phyloP scores from a whole-genome alignment of 73 alveolate genomes.

The Diophrys appendiculata region DNA sequence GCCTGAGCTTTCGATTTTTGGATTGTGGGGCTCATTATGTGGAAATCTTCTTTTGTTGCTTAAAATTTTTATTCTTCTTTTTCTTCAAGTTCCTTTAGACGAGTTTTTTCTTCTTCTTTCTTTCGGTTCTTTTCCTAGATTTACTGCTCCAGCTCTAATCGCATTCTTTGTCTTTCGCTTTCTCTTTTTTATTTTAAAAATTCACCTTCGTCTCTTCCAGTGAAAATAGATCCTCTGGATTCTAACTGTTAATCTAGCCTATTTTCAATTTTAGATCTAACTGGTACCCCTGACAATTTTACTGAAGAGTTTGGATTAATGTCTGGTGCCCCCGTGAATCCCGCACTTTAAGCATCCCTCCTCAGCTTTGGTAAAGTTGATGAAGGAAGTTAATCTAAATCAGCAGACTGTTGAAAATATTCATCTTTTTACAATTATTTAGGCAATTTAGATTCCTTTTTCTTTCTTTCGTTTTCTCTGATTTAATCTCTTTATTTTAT shows the following conservation, averaged over 20 bases:
- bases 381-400: too few species aligned
- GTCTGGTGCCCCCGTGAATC: too few species aligned
- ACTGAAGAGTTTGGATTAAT: too few species aligned
- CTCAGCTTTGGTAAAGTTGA: too few species aligned
- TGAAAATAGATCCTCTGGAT: slow-evolving; percentile 8
- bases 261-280: too few species aligned
- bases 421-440: too few species aligned
- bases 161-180: background rate
- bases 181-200: background rate
- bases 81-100: background rate
- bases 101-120: slow-evolving; percentile 5
- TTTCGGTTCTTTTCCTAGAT: background rate
- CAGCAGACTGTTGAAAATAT: too few species aligned
- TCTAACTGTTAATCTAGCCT: background rate
- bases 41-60: background rate
- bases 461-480: too few species aligned
- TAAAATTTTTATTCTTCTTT: background rate
- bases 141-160: background rate
- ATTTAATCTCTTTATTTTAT: too few species aligned
- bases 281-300: too few species aligned
- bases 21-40: background rate
- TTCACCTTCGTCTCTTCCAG: slow-evolving; percentile 8
- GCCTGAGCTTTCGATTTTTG: background rate
- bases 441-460: too few species aligned
- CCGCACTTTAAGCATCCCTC: too few species aligned